These are phyloP conservation scores for Hypoxylon sp. DNA, from an alignment of 2,329 filamentous ascomycete species.

Conservation along the genomic window DNA sequence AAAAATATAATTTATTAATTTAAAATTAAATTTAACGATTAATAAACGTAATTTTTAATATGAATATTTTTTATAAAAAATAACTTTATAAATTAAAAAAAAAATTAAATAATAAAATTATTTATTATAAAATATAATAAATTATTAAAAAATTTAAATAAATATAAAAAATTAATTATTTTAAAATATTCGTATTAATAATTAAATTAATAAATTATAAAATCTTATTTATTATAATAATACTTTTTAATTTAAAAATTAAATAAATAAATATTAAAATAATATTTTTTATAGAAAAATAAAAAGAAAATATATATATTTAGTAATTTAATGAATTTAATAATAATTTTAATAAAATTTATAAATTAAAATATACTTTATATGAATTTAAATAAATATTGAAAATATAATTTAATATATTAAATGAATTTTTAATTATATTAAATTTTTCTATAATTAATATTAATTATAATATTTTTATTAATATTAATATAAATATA, in stretches of 20 bases:
- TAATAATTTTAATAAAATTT: no score
- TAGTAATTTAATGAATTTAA: conserved; percentile 21
- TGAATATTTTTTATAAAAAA: not conserved
- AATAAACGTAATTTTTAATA: no score
- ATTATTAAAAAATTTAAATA: no score
- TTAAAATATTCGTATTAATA: conserved; percentile 24
- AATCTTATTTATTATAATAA: conserved; percentile 15
- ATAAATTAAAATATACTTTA: no score
- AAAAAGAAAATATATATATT: conserved; percentile 18
- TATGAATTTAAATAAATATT: conserved; percentile 25
- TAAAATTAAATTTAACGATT: no score
- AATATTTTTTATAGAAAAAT: conserved; percentile 21
- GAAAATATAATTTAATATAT: conserved; percentile 21
- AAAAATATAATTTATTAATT: no score
- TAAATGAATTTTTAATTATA: conserved; percentile 14
- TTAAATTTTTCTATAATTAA: no score
- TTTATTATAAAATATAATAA: conserved; percentile 10
- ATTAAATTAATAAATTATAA: conserved; percentile 32
- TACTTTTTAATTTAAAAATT: conserved; percentile 20
- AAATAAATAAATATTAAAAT: conserved; percentile 27
- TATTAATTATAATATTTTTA: conserved; percentile 11
- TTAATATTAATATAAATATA: conserved; percentile 21
- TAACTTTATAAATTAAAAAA: conserved; percentile 19
- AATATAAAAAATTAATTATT: no score
- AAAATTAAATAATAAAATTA: conserved; percentile 21